Evolutionary conservation across 1,284 basidiomycete genomes (phyloP), one percentile per base, ranked within the genome.

Genomic region (Sphagnurus paluster): DNA sequence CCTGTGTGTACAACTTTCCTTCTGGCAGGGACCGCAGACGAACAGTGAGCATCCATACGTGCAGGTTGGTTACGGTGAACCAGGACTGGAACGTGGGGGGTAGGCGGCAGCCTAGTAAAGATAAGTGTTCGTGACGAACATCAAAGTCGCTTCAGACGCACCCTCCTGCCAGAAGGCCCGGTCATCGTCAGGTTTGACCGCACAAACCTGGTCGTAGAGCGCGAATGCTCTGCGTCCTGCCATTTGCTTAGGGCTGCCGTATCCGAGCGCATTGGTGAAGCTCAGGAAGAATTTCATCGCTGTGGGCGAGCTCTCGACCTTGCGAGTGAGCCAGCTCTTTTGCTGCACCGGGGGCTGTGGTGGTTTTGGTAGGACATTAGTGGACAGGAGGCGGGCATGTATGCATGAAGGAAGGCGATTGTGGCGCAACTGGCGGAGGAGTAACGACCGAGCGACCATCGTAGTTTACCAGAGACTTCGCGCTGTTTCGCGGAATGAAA

Each of bases 61-160:
- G 95, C 30, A 98, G 76, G 54, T 96, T 93, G 35, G 93, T 94
- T 44, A 98, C 75, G 21, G 93, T 93, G 72, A 98, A 98, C 91
- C 95, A 99, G 4, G 94, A 92, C 64, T 98, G 95, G 66, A 98
- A 98, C 0, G 96, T 98, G 5, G 88, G 86, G 2, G 96, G 95
- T 10, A 99, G 75, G 40, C 77, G 75, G 61, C 93, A 98, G 55
- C 86, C 95, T 94, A 21, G 42, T 33, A 32, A 33, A 10, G 19
- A 37, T 2, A 34, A 19, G 16, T 9, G 40, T 35, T 21, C 6
- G 37, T 33, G 49, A 41, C 9, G 8, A 8, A 33, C 25, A 33
- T 4, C 23, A 20, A 37, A 2, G 23, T 2, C n/a, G n/a, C n/a
- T n/a, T n/a, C n/a, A 38, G 28, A 66, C 75, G 47, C 56, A 87